Conservation (phyloP, 768 basidiomycete genomes). For the Lactarius quietus region DNA sequence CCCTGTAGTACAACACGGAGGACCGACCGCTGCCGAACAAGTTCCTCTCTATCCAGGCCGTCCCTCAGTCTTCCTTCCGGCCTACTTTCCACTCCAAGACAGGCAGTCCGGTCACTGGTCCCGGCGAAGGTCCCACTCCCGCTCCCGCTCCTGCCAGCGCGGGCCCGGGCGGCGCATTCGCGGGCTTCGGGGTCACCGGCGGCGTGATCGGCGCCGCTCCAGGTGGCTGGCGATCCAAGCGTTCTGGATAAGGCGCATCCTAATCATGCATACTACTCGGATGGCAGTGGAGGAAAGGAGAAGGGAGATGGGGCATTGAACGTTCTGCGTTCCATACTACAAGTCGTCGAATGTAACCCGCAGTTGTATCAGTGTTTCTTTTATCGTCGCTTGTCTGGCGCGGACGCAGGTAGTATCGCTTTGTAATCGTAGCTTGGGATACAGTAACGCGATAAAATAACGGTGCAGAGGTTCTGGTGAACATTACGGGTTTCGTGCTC, state of each 20-base stretch:
- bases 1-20: slow-evolving; percentile 74
- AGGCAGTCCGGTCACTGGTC: slow-evolving; percentile 31
- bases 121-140: slow-evolving; percentile 30
- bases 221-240: slow-evolving; percentile 15
- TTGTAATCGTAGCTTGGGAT: background rate
- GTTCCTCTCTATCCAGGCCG: slow-evolving; percentile 73
- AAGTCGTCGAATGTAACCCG: slow-evolving; percentile 10
- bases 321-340: background rate
- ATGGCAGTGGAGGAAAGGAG: background rate
- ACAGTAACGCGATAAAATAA: background rate
- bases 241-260: slow-evolving; percentile 1
- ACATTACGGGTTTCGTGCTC: background rate
- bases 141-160: slow-evolving; percentile 24
- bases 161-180: slow-evolving; percentile 43
- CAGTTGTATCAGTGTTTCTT: slow-evolving; percentile 9
- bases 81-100: slow-evolving; percentile 52
- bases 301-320: background rate
- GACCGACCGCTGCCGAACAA: slow-evolving; percentile 78
- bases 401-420: background rate
- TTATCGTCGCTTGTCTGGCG: background rate
- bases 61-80: slow-evolving; percentile 64
- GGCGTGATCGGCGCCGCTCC: slow-evolving; percentile 31
- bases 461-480: background rate
- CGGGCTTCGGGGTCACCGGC: slow-evolving; percentile 37
- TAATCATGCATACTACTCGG: background rate